Evolutionary conservation across 345 rosid species (phyloP).

Genomic region (Mangifera indica): DNA sequence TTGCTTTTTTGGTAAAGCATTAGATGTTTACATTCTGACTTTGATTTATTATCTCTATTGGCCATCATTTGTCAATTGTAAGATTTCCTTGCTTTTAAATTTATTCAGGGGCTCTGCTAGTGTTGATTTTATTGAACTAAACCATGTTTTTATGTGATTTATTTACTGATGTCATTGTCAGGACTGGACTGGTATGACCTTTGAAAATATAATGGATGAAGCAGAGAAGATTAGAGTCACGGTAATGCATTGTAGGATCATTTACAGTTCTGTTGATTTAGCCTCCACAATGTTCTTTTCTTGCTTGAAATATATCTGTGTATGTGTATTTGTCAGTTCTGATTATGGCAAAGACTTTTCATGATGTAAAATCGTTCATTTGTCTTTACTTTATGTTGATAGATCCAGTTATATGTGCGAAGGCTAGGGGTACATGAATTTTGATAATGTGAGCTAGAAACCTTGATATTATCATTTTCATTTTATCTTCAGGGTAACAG

Average conservation of each 20-base stretch:
- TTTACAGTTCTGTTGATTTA: background rate
- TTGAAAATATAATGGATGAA: conserved; percentile 84
- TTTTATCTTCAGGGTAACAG: conserved; percentile 76
- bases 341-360: background rate
- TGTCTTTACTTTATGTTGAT: background rate
- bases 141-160: background rate
- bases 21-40: background rate
- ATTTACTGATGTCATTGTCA: conserved; percentile 44
- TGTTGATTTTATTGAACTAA: background rate
- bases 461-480: conserved; percentile 18
- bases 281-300: background rate
- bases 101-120: background rate
- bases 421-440: background rate
- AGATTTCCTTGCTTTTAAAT: background rate
- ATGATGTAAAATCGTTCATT: conserved; percentile 9
- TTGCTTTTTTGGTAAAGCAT: background rate
- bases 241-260: conserved; percentile 40
- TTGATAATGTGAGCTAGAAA: conserved; percentile 3
- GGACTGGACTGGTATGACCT: conserved; percentile 98
- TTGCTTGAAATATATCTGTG: background rate
- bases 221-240: conserved; percentile 83
- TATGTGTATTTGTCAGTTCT: background rate
- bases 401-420: conserved; percentile 6
- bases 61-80: background rate
- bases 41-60: background rate